Percentiles rank a stretch among this genome's conserved stretches.
Evolutionary conservation across 2,329 filamentous ascomycete species (phyloP).

Genomic region (Botryotinia convoluta): DNA sequence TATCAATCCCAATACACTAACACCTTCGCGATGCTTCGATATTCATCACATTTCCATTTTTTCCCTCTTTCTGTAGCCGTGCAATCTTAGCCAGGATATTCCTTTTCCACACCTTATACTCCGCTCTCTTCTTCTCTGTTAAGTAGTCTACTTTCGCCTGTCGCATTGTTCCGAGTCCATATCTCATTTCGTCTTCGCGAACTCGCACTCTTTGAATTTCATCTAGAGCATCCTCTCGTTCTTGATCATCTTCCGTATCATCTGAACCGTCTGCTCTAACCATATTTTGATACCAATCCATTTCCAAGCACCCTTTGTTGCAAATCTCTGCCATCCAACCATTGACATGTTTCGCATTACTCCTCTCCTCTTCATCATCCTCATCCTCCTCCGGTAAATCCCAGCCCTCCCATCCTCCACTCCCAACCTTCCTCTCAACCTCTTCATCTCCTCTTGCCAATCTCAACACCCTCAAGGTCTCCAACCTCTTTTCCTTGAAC

Average conservation of each 20-base stretch:
- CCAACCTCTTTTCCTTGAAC: slow-evolving; percentile 48
- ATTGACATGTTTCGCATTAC: slow-evolving; percentile 56
- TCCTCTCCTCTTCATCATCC: slow-evolving; percentile 48
- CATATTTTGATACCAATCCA: slow-evolving; percentile 60
- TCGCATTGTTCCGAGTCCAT: slow-evolving; percentile 59
- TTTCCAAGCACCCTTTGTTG: slow-evolving; percentile 47
- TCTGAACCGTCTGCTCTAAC: slow-evolving; percentile 39
- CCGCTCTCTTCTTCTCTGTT: slow-evolving; percentile 58
- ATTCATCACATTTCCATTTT: slow-evolving; percentile 16
- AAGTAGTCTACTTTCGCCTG: slow-evolving; percentile 72
- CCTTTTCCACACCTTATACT: slow-evolving; percentile 64
- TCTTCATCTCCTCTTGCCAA: slow-evolving; percentile 43
- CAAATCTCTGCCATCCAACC: slow-evolving; percentile 58
- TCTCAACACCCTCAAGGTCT: slow-evolving; percentile 46
- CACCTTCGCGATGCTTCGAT: background rate
- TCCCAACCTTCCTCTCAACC: slow-evolving; percentile 42
- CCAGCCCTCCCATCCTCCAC: slow-evolving; percentile 53
- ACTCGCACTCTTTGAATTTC: slow-evolving; percentile 27
- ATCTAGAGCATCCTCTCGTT: slow-evolving; percentile 38
- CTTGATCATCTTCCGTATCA: slow-evolving; percentile 35
- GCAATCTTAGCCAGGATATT: slow-evolving; percentile 56
- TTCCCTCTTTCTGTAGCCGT: slow-evolving; percentile 37
- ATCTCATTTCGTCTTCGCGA: slow-evolving; percentile 26
- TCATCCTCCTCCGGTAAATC: slow-evolving; percentile 42
- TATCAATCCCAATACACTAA: background rate